A percentile compares a stretch with the other conserved stretches of the same genome.
These are phyloP conservation scores for Sporopachydermia lactativora DNA, from an alignment of 805 yeast genomes.

Conservation along the genomic window DNA sequence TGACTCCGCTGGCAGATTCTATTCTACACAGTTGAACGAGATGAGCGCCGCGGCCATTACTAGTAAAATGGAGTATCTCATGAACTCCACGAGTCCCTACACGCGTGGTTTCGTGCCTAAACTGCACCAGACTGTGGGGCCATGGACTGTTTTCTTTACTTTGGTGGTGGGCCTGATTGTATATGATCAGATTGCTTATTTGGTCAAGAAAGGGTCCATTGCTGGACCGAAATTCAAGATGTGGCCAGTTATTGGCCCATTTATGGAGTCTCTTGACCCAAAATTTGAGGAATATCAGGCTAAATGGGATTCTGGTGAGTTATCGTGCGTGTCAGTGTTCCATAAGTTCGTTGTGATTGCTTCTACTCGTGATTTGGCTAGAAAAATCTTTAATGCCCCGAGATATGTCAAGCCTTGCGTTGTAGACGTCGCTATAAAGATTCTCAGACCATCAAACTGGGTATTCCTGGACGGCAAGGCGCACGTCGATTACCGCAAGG, in stretches of 20 bases:
- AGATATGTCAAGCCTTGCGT: constrained; percentile 92
- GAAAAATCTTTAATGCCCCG: constrained; percentile 78
- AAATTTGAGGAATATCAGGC: constrained; percentile 86
- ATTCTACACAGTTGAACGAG: no score
- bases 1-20: no score
- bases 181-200: constrained; percentile 70
- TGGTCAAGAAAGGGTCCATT: constrained; percentile 68
- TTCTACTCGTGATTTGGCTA: constrained; percentile 71
- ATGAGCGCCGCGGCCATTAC: neutral
- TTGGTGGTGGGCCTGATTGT: constrained; percentile 33
- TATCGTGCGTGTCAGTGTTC: constrained; percentile 93
- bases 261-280: constrained; percentile 86
- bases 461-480: constrained; percentile 94
- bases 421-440: constrained; percentile 92
- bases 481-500: constrained; percentile 84
- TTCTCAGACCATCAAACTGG: constrained; percentile 93
- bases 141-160: constrained; percentile 33
- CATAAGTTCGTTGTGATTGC: constrained; percentile 90
- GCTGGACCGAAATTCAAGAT: constrained; percentile 82
- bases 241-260: constrained; percentile 96
- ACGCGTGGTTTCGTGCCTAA: neutral
- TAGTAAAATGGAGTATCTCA: neutral
- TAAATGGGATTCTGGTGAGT: constrained; percentile 90
- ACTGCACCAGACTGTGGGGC: neutral
- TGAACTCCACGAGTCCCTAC: neutral